Base-by-base conservation (phyloP, 2,329 filamentous ascomycete species). In the Stemphylium vesicarium region DNA sequence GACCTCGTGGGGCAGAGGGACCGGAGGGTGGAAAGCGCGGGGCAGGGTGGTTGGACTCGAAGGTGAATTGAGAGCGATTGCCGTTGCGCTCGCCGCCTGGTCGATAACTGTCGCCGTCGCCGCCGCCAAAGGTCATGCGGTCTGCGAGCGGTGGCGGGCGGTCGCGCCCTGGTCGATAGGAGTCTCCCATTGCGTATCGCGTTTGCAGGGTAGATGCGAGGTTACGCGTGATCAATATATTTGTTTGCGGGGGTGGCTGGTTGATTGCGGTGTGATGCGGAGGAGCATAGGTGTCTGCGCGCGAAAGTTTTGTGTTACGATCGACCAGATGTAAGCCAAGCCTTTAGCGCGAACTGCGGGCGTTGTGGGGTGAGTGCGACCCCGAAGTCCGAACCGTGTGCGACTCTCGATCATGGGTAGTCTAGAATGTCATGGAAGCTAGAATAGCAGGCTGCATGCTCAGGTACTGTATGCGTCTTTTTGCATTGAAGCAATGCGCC, bases 31-130 rank as follows among this genome's bases (percentile, higher is more conserved):
- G 66, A 38, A 76, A 76, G 18, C 62, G 64, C 18, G 68, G 72
- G 12, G 56, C 69, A 31, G 63, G 58, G 3, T 68, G 63, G 10
- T 57, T 62, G 15, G 70, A 66, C 33, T 69, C 62, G 50, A 75
- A 77, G 4, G 69, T 74, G 53, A 77, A 77, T 5, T 75, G 66
- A 29, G 59, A 43, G 15, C 64, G 58, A 33, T 57, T 59, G 44
- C 44, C 59, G 53, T 56, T 57, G 13, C 57, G 52, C 26, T 40
- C 46, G 22, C 55, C 59, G 29, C 59, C 63, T 31, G 66, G 67
- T 22, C 69, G 60, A 56, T 74, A 72, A 41, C 53, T 69, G 46
- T 71, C 67, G 24, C 48, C 41, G 32, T 67, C 66, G 31, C 61
- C 59, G 33, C 66, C 68, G 32, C 50, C 64, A 40, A 73, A 74